A percentile compares a stretch with the other conserved stretches of the same genome.
phyloP scores from a whole-genome alignment of 139 green algal genomes.

The Chlamydomonas asymmetrica region DNA sequence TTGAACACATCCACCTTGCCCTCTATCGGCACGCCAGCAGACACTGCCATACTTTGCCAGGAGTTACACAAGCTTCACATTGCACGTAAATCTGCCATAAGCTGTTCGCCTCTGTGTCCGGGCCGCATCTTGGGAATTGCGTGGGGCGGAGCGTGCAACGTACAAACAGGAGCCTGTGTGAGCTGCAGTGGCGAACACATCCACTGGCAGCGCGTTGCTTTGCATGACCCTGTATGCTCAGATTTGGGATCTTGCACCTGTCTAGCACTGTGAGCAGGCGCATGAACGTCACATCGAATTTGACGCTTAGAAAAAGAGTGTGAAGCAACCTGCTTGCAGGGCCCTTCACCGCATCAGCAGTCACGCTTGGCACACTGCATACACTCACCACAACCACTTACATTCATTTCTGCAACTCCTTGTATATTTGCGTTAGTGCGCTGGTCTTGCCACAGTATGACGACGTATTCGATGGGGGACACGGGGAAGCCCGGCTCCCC shows the following conservation, averaged over 20 bases:
- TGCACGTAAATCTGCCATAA: not conserved
- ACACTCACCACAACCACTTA: not conserved
- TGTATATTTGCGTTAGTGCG: not conserved
- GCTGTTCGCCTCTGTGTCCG: not conserved
- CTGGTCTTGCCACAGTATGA: not conserved
- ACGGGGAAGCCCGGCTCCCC: not conserved
- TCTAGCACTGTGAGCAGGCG: not conserved
- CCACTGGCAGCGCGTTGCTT: no score
- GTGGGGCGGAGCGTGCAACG: not conserved
- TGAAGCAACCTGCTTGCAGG: not conserved
- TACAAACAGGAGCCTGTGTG: not conserved
- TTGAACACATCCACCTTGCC: slow-evolving; percentile 23
- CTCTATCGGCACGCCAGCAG: not conserved
- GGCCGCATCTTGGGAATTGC: not conserved
- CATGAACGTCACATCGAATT: not conserved
- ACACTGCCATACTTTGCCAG: not conserved
- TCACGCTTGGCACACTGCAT: not conserved
- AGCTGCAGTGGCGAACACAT: not conserved
- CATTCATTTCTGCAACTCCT: no score
- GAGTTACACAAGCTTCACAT: not conserved
- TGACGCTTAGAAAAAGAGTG: not conserved
- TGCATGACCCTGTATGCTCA: not conserved
- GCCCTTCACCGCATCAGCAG: not conserved
- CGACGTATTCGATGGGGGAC: not conserved
- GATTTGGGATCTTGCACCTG: not conserved